Conservation (phyloP, 768 basidiomycete species). For the Strobilomyces dryophilus region DNA sequence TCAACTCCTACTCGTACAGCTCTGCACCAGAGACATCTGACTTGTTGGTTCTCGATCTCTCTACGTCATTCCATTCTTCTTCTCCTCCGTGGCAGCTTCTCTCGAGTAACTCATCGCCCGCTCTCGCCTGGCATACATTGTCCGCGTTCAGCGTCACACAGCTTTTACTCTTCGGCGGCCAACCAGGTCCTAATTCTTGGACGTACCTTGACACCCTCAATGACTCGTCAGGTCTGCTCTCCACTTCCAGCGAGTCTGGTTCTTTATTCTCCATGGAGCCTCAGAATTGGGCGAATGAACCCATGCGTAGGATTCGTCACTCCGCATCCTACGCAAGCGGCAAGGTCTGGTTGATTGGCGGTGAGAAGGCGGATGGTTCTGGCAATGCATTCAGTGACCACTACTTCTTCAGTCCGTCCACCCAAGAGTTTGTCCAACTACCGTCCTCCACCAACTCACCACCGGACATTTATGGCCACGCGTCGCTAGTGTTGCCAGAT, state of each 20-base stretch:
- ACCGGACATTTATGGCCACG: conserved; percentile 68
- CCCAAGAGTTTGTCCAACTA: conserved; percentile 50
- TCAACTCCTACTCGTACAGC: conserved; percentile 65
- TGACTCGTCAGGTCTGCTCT: conserved; percentile 63
- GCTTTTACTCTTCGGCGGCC: conserved; percentile 72
- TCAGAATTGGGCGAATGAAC: conserved; percentile 58
- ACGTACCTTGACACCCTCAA: conserved; percentile 45
- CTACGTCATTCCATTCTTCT: conserved; percentile 50
- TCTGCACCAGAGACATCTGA: conserved; percentile 73
- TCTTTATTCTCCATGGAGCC: conserved; percentile 48
- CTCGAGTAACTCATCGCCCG: conserved; percentile 47
- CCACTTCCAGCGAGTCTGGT: conserved; percentile 34
- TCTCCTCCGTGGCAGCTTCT: conserved; percentile 69
- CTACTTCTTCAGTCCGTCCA: conserved; percentile 54
- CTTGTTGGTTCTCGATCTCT: conserved; percentile 63
- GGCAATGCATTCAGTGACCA: conserved; percentile 56
- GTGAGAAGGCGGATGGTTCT: conserved; percentile 80
- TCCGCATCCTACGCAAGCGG: conserved; percentile 51
- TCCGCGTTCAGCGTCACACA: conserved; percentile 55
- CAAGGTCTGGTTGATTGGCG: conserved; percentile 69
- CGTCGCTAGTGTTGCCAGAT: conserved; percentile 62
- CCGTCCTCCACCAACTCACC: conserved; percentile 51
- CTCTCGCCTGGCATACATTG: conserved; percentile 77
- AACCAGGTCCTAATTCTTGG: conserved; percentile 56
- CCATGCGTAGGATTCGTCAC: conserved; percentile 75